Percentiles rank a stretch among this genome's conserved stretches.
Conservation (phyloP, 495 filamentous ascomycete species). For the Cercophora scortea region DNA sequence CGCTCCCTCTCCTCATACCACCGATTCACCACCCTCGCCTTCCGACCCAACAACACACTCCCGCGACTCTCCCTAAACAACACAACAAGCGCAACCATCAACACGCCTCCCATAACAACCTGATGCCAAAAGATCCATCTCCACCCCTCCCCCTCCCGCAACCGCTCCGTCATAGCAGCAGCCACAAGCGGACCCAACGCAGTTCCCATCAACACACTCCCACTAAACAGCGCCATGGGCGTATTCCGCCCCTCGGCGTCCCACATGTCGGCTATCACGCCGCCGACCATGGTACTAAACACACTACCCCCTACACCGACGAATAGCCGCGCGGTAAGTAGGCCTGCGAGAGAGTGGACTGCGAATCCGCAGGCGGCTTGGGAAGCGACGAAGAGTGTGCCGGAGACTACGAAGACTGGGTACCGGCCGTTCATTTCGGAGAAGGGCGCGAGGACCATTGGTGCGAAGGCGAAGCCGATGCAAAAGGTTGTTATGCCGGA, state of each 20-base stretch:
- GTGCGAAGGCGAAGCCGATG: constrained; percentile 72
- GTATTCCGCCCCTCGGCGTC: constrained; percentile 71
- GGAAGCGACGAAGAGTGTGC: constrained; percentile 56
- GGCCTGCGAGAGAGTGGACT: constrained; percentile 60
- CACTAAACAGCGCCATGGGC: constrained; percentile 83
- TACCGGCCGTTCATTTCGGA: constrained; percentile 80
- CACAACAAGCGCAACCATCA: constrained; percentile 54
- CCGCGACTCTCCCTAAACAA: constrained; percentile 81
- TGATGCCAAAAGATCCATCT: constrained; percentile 90
- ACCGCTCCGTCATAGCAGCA: constrained; percentile 58
- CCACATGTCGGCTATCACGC: constrained; percentile 85
- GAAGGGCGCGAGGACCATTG: constrained; percentile 87
- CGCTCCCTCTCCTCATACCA: constrained; percentile 72
- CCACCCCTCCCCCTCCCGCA: constrained; percentile 44
- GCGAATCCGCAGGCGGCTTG: constrained; percentile 66
- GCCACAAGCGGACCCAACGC: constrained; percentile 70
- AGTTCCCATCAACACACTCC: constrained; percentile 68
- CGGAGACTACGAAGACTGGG: constrained; percentile 71
- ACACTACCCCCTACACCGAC: constrained; percentile 69
- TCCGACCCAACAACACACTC: constrained; percentile 70
- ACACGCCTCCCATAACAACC: constrained; percentile 56
- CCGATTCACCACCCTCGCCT: constrained; percentile 62
- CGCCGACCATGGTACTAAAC: constrained; percentile 89
- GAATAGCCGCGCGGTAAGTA: constrained; percentile 71
- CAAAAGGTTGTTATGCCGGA: constrained; percentile 82